Conservation (phyloP, 371 early-diverging fungal genomes). For the Actinomortierella ambigua region DNA sequence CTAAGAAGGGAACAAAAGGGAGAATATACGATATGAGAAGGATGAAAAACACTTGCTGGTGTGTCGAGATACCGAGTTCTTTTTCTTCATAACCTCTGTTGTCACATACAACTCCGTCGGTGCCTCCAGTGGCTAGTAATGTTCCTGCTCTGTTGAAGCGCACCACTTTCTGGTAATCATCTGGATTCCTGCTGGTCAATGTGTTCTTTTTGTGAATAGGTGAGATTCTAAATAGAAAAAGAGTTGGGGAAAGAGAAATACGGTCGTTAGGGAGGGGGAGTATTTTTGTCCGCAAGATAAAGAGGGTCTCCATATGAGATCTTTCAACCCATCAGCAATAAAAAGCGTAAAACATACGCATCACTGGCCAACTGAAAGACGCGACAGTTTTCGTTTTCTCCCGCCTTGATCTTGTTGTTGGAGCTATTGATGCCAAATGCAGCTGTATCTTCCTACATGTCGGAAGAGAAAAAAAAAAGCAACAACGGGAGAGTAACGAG, state of each 20-base stretch:
- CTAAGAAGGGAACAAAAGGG: conserved; percentile 6
- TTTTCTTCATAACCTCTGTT: background rate
- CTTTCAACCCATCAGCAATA: no score
- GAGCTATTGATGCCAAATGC: conserved; percentile 66
- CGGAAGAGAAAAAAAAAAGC: no score
- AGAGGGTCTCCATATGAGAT: no score
- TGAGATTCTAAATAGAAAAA: conserved; percentile 28
- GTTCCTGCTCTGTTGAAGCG: conserved; percentile 61
- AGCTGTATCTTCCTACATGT: conserved; percentile 49
- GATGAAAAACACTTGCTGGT: background rate
- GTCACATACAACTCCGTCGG: conserved; percentile 59
- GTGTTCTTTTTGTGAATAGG: conserved; percentile 47
- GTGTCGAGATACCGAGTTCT: no score
- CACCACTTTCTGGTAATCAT: conserved; percentile 60
- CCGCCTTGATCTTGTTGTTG: conserved; percentile 52
- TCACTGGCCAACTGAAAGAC: conserved; percentile 56
- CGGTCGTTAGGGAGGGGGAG: no score
- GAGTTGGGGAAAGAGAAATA: no score
- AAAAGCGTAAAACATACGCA: conserved; percentile 32
- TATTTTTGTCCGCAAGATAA: no score
- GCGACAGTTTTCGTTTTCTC: conserved; percentile 67
- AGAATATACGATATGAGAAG: background rate
- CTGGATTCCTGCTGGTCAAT: conserved; percentile 49
- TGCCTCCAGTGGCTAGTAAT: conserved; percentile 67
- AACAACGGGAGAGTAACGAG: no score